Percentiles rank a stretch among this genome's conserved stretches.
Conservation (phyloP, 495 filamentous ascomycete genomes). For the Penicillium simplicissimum region DNA sequence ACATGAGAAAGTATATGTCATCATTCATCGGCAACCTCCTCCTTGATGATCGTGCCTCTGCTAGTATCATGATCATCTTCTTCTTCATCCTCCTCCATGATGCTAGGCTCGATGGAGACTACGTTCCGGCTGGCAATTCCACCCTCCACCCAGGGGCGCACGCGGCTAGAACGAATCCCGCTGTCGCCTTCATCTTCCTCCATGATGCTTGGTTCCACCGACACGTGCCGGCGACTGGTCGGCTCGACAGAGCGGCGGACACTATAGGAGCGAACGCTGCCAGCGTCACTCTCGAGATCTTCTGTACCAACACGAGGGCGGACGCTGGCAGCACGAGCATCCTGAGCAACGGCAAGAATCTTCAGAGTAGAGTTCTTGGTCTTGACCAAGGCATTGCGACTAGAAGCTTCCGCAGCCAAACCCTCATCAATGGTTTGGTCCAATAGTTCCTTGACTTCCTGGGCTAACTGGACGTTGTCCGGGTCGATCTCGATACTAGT, state of each 20-base stretch:
- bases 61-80: conserved; percentile 57
- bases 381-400: conserved; percentile 76
- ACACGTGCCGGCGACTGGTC: conserved; percentile 34
- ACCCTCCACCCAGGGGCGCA: conserved; percentile 26
- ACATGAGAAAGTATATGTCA: conserved; percentile 27
- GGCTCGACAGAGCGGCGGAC: conserved; percentile 45
- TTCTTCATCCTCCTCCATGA: conserved; percentile 54
- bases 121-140: conserved; percentile 12
- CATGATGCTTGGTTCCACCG: conserved; percentile 49
- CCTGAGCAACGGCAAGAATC: conserved; percentile 44
- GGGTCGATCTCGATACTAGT: conserved; percentile 38
- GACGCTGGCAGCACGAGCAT: conserved; percentile 34
- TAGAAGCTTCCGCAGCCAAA: conserved; percentile 66
- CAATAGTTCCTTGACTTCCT: conserved; percentile 53
- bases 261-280: conserved; percentile 41
- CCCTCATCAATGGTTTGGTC: conserved; percentile 69
- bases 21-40: conserved; percentile 46
- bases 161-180: conserved; percentile 21
- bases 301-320: conserved; percentile 41
- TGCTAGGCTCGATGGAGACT: conserved; percentile 35
- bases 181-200: conserved; percentile 50
- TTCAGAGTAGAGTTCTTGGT: conserved; percentile 62
- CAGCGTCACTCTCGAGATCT: conserved; percentile 37
- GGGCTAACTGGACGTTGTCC: conserved; percentile 39
- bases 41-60: conserved; percentile 47